Evolutionary conservation across 2,329 filamentous ascomycete species (phyloP), one percentile per base, ranked within the genome.

Genomic region (Incumbomyces delicatus): DNA sequence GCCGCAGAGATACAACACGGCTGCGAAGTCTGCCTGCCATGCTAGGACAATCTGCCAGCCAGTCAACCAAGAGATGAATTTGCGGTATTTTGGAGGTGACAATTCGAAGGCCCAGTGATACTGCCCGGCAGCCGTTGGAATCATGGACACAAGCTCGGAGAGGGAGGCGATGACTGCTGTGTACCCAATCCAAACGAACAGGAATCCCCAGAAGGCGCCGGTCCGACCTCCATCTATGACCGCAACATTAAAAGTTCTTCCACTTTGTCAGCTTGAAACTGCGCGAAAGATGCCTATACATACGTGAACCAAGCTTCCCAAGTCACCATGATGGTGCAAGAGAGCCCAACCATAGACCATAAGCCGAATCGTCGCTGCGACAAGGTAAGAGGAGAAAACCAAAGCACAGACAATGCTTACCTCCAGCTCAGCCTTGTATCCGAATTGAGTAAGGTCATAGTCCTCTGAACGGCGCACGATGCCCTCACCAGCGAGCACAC

Each of bases 31-130:
- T 35, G 64, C 61, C 38, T 72, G 66, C 71, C 71, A 74, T 18
- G 67, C 68, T 0, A 71, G 60, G 0, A 70, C 63, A 3, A 63
- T 68, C 51, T 71, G 63, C 71, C 70, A 73, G 30, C 57, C 57
- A 2, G 57, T 59, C 22, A 59, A 47, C 41, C 53, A 60, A 6
- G 48, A 50, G 7, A 59, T 48, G 8, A 57, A 44, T 22, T 55
- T 56, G 10, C 50, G 48, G 46, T 51, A 58, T 17, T 33, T 43
- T 14, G 38, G 36, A n/a, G 50, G 52, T 47, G 58, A 56, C 18
- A 60, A 55, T 18, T 54, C 47, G 14, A 49, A 53, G 1, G 55
- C 53, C 58, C 64, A 67, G 38, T 67, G 63, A 30, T 67, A 67
- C 47, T 67, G 64, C 1, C 64, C 64, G 17, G 60, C 60, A 11